Conservation (phyloP, 2,329 filamentous ascomycete genomes). For the Fusarium zealandicum region DNA sequence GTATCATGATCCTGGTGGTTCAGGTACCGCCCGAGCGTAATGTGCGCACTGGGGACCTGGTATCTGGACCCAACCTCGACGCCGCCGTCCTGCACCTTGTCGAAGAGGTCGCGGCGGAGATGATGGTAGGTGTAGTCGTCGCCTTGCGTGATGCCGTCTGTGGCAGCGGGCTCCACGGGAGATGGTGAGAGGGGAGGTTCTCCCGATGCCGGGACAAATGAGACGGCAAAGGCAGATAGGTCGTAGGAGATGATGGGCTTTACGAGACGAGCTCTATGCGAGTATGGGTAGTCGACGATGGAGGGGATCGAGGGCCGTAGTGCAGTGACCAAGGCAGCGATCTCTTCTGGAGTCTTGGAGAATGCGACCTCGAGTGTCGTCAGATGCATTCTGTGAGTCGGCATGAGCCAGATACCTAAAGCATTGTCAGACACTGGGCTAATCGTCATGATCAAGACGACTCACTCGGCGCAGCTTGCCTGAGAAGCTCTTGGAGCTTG, state of each 20-base stretch:
- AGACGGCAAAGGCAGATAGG: slow-evolving; percentile 82
- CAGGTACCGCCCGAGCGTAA: slow-evolving; percentile 86
- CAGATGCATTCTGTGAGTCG: slow-evolving; percentile 78
- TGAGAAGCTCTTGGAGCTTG: slow-evolving; percentile 72
- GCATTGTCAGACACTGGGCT: neutral
- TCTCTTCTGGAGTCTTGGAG: slow-evolving; percentile 73
- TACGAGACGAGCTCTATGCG: slow-evolving; percentile 76
- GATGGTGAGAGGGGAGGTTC: slow-evolving; percentile 56
- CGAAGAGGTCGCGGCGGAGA: slow-evolving; percentile 79
- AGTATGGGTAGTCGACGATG: slow-evolving; percentile 71
- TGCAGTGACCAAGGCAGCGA: slow-evolving; percentile 65
- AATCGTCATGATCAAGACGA: slow-evolving; percentile 13
- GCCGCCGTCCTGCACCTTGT: slow-evolving; percentile 65
- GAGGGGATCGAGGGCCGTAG: slow-evolving; percentile 63
- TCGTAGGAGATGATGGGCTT: slow-evolving; percentile 87
- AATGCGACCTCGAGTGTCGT: slow-evolving; percentile 87
- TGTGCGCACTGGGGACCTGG: slow-evolving; percentile 86
- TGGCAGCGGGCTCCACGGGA: slow-evolving; percentile 49
- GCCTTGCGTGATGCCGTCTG: slow-evolving; percentile 51
- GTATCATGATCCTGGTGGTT: slow-evolving; percentile 68
- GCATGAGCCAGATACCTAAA: slow-evolving; percentile 86
- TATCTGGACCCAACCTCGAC: slow-evolving; percentile 81
- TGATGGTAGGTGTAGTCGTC: slow-evolving; percentile 90
- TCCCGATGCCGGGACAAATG: slow-evolving; percentile 80
- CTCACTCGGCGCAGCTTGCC: slow-evolving; percentile 73